phyloP scores from a whole-genome alignment of 345 rosid species.

The Salix dunnii region DNA sequence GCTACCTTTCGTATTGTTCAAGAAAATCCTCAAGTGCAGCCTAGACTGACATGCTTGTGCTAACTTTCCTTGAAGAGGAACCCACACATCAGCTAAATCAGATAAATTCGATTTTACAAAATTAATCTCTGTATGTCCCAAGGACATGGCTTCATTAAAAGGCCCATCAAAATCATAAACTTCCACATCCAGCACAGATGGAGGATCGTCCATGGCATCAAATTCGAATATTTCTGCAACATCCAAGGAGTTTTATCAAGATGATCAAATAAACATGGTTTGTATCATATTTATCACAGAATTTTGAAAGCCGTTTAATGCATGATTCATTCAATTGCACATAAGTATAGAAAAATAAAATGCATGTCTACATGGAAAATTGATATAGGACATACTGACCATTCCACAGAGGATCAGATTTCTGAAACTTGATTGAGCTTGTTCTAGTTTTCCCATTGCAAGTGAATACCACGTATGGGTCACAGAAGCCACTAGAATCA shows the following conservation, averaged over 20 bases:
- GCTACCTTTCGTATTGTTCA: slow-evolving; percentile 82
- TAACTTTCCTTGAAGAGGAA: slow-evolving; percentile 78
- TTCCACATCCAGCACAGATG: slow-evolving; percentile 85
- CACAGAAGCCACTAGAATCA: slow-evolving; percentile 84
- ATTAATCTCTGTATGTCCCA: slow-evolving; percentile 83
- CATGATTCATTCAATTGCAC: slow-evolving; percentile 5
- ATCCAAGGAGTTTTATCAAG: slow-evolving; percentile 15
- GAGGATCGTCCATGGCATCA: slow-evolving; percentile 97
- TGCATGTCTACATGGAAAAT: slow-evolving; percentile 14
- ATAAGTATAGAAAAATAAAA: background rate
- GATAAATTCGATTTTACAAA: slow-evolving; percentile 78
- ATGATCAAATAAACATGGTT: slow-evolving; percentile 8
- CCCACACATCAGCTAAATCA: slow-evolving; percentile 89
- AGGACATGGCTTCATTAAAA: slow-evolving; percentile 76
- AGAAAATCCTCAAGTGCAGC: slow-evolving; percentile 80
- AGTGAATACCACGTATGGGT: slow-evolving; percentile 88
- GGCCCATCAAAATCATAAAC: slow-evolving; percentile 95
- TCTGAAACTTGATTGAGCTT: slow-evolving; percentile 95
- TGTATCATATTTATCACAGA: slow-evolving; percentile 7
- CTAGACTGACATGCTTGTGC: slow-evolving; percentile 96
- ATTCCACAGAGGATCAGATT: slow-evolving; percentile 85
- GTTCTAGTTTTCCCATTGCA: slow-evolving; percentile 87
- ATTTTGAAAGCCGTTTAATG: background rate
- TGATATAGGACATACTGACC: slow-evolving; percentile 41
- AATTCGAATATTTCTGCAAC: slow-evolving; percentile 94